A percentile compares a stretch with the other conserved stretches of the same genome.
These are phyloP conservation scores for Pichia sporocuriosa DNA, from an alignment of 805 yeast species.

Conservation along the genomic window DNA sequence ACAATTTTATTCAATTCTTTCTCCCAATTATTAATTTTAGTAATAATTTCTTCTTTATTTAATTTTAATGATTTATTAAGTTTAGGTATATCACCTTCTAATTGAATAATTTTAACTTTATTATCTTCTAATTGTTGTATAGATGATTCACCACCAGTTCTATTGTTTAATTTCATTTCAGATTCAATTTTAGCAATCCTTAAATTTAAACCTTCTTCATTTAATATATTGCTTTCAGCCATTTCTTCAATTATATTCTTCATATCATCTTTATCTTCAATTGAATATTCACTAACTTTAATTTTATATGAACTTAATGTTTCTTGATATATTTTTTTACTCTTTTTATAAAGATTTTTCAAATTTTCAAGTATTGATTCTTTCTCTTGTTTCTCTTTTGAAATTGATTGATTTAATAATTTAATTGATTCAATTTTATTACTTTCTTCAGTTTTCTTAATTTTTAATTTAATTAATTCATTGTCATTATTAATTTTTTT, in stretches of 20 bases:
- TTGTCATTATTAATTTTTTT: slow-evolving; percentile 27
- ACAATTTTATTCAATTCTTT: slow-evolving; percentile 51
- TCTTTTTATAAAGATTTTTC: slow-evolving; percentile 11
- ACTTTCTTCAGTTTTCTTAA: slow-evolving; percentile 31
- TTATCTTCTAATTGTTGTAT: slow-evolving; percentile 32
- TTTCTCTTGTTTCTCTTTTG: slow-evolving; percentile 24
- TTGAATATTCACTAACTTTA: slow-evolving; percentile 32
- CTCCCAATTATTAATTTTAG: slow-evolving; percentile 44
- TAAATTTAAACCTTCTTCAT: slow-evolving; percentile 31
- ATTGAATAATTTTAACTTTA: slow-evolving; percentile 30
- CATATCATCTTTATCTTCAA: slow-evolving; percentile 36
- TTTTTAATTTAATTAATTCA: slow-evolving; percentile 17
- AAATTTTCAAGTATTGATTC: slow-evolving; percentile 12
- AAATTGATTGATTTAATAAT: slow-evolving; percentile 26
- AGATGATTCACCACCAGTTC: slow-evolving; percentile 25
- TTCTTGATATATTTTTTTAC: slow-evolving; percentile 19
- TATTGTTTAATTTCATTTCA: slow-evolving; percentile 28
- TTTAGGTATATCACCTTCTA: slow-evolving; percentile 35
- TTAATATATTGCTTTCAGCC: slow-evolving; percentile 28
- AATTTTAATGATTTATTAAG: slow-evolving; percentile 30
- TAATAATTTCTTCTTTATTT: slow-evolving; percentile 25
- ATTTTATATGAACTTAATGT: slow-evolving; percentile 28
- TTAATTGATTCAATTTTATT: slow-evolving; percentile 28
- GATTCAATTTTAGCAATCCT: slow-evolving; percentile 38
- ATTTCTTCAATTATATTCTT: slow-evolving; percentile 31